Conservation (phyloP, 73 alveolate species). For the Effrenium voratum region DNA sequence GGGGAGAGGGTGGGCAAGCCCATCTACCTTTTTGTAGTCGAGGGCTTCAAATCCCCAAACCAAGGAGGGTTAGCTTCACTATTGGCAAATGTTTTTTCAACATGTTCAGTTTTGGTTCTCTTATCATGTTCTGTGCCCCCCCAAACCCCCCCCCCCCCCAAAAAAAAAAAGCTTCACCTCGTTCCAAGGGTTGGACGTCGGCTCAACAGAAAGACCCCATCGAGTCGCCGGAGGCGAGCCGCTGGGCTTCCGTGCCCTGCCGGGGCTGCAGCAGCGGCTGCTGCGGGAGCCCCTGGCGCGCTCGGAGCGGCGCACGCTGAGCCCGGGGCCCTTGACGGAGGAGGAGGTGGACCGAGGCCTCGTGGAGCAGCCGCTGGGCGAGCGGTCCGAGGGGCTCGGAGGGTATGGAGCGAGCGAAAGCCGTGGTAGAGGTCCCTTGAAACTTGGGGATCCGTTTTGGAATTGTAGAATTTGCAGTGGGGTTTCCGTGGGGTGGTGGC, state of each 20-base stretch:
- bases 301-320: slow-evolving; percentile 29
- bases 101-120: background rate
- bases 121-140: background rate
- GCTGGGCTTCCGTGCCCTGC: background rate
- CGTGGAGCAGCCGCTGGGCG: too few species aligned
- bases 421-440: too few species aligned
- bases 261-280: slow-evolving; percentile 56
- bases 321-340: slow-evolving; percentile 89
- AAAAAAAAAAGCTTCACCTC: background rate
- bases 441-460: too few species aligned
- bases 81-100: background rate
- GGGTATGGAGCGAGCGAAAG: too few species aligned
- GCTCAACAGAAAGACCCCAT: background rate
- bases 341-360: slow-evolving; percentile 70
- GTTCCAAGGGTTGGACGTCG: background rate
- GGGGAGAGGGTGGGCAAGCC: too few species aligned
- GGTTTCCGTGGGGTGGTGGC: too few species aligned
- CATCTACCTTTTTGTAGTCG: too few species aligned
- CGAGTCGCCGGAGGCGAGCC: background rate
- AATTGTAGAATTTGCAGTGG: too few species aligned
- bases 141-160: background rate
- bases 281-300: slow-evolving; percentile 79
- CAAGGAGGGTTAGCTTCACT: background rate
- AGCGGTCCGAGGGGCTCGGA: too few species aligned
- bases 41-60: too few species aligned